Conservation (phyloP, 805 yeast species). For the Monosporozyma unispora region DNA sequence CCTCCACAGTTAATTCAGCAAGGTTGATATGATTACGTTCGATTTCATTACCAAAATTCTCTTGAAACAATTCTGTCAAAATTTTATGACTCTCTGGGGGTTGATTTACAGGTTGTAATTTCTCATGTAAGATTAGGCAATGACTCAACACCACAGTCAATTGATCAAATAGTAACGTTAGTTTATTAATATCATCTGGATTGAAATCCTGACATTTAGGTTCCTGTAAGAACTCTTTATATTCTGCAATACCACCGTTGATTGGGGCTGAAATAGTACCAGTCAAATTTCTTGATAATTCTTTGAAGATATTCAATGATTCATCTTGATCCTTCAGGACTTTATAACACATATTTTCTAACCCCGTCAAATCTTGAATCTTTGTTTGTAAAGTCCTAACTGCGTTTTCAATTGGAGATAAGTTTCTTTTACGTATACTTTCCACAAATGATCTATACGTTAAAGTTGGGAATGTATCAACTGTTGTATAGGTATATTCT, state of each 20-base stretch:
- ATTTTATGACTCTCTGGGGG: slow-evolving; percentile 60
- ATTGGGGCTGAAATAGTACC: slow-evolving; percentile 92
- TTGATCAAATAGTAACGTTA: slow-evolving; percentile 49
- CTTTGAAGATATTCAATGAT: slow-evolving; percentile 43
- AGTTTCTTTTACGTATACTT: slow-evolving; percentile 37
- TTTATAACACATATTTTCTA: slow-evolving; percentile 51
- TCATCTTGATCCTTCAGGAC: slow-evolving; percentile 45
- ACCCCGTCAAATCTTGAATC: slow-evolving; percentile 61
- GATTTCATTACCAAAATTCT: slow-evolving; percentile 64
- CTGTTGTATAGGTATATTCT: slow-evolving; percentile 70
- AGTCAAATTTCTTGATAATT: slow-evolving; percentile 58
- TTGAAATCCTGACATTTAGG: slow-evolving; percentile 26
- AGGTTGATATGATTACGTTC: slow-evolving; percentile 25
- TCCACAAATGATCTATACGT: slow-evolving; percentile 76
- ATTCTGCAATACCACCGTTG: slow-evolving; percentile 85
- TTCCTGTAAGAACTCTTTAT: slow-evolving; percentile 51
- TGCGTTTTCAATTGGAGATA: slow-evolving; percentile 85
- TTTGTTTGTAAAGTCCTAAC: slow-evolving; percentile 55
- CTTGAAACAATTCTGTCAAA: slow-evolving; percentile 51
- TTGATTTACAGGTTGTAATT: slow-evolving; percentile 42
- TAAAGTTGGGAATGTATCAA: slow-evolving; percentile 73
- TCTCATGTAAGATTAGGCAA: slow-evolving; percentile 61
- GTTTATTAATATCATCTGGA: slow-evolving; percentile 23
- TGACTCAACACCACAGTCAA: slow-evolving; percentile 55
- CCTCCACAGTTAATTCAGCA: not conserved